phyloP scores from a whole-genome alignment of 352 stramenopile genomes.

The Elongisporangium undulatum region DNA sequence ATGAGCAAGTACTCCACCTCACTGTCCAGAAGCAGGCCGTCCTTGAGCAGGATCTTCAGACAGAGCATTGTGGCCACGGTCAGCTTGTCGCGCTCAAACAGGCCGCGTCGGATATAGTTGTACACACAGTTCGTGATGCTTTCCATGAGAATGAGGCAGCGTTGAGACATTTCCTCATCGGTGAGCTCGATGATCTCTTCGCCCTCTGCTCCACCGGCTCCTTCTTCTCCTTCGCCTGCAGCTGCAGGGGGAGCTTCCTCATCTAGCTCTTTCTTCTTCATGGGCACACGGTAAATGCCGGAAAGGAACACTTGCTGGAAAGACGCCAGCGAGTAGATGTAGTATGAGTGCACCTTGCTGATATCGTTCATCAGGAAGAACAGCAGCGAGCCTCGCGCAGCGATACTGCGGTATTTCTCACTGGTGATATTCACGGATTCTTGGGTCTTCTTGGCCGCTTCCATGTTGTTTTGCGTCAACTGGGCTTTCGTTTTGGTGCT shows the following conservation, averaged over 20 bases:
- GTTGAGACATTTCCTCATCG: slow-evolving; percentile 86
- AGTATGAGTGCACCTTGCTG: slow-evolving; percentile 96
- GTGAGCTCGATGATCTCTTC: slow-evolving; percentile 58
- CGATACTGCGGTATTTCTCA: slow-evolving; percentile 95
- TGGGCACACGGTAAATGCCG: slow-evolving; percentile 90
- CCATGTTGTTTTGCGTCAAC: slow-evolving; percentile 91
- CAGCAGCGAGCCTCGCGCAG: slow-evolving; percentile 89
- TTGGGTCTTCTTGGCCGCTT: slow-evolving; percentile 91
- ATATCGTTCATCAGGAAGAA: slow-evolving; percentile 98
- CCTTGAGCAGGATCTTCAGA: slow-evolving; percentile 92
- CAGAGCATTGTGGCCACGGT: slow-evolving; percentile 93
- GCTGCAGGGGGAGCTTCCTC: slow-evolving; percentile 7
- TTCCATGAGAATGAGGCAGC: slow-evolving; percentile 85
- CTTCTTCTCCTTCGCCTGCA: slow-evolving; percentile 19
- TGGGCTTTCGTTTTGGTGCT: slow-evolving; percentile 93
- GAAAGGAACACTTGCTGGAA: slow-evolving; percentile 96
- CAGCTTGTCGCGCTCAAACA: slow-evolving; percentile 95
- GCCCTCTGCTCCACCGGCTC: slow-evolving; percentile 13
- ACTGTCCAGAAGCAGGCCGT: slow-evolving; percentile 69
- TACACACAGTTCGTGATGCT: slow-evolving; percentile 95
- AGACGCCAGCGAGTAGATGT: slow-evolving; percentile 95
- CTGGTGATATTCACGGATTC: slow-evolving; percentile 91
- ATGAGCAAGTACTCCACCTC: slow-evolving; percentile 93
- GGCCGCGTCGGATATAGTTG: slow-evolving; percentile 92
- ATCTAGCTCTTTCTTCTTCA: slow-evolving; percentile 26